Evolutionary conservation across 805 yeast genomes (phyloP), one percentile per base, ranked within the genome.

Genomic region (Metschnikowia continentalis): DNA sequence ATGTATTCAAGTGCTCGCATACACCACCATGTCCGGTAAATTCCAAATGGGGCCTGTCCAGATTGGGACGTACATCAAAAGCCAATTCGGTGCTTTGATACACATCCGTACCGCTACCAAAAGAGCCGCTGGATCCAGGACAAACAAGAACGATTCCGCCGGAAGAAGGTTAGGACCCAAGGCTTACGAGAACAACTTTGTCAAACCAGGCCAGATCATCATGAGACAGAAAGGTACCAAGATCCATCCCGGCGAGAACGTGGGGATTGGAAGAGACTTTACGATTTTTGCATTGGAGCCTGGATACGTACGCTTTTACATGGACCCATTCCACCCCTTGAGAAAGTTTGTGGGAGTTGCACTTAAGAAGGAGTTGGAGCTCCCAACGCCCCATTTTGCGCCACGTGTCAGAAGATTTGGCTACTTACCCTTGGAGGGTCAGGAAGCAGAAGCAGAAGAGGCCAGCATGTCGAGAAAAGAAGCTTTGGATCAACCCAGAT

Each of bases 101-200:
- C 83, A 77, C 53, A 81, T 90, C 13, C 90, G 99, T 78, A 83
- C 83, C 19, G 96, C 99, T 26, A 90, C 97, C 14, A 94, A 94
- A 71, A 86, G 84, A 66, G 97, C 94, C 6, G 90, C 95, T 19
- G 97, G 97, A 60, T 90, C 97, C n/a, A 88, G 83, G 71, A 88
- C 97, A 15, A 88, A 87, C 58, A 91, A 87, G 82, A 86, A 86
- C 66, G 97, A 91, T 68, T 91, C 99, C 14, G 90, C 90, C 3
- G 99, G 99, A 75, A 83, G 95, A 68, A 78, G 98, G 64, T 74
- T 94, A 47, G 99, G 99, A 23, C 87, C 95, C 35, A 94, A 94
- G 71, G 87, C 79, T 46, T 81, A 86, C 54, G 97, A 92, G 62
- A 90, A 94, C 38, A 76, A 81, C 63, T 72, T 66, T 43, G 96